Evolutionary conservation across 75 land plant genomes (phyloP).

Genomic region (Pinus tabuliformis): DNA sequence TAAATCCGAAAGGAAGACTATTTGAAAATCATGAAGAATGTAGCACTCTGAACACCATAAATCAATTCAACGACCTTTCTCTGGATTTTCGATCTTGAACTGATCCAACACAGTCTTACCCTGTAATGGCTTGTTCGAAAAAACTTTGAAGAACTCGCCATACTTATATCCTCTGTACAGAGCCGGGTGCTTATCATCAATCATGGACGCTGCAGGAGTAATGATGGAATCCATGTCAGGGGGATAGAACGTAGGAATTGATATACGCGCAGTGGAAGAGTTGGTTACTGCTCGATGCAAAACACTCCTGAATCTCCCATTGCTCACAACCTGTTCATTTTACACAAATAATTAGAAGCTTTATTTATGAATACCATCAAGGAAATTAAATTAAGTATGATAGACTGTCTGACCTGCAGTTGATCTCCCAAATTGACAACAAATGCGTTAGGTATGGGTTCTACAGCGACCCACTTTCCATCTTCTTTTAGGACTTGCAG

Average conservation of each 20-base stretch:
- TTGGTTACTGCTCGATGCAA: slow-evolving; percentile 46
- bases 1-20: too few species aligned
- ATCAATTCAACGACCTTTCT: too few species aligned
- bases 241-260: slow-evolving; percentile 17
- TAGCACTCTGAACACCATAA: too few species aligned
- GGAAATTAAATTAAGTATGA: too few species aligned
- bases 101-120: too few species aligned
- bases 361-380: too few species aligned
- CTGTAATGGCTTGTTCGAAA: too few species aligned
- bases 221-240: slow-evolving; percentile 20
- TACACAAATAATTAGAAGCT: too few species aligned
- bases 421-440: slow-evolving; percentile 37
- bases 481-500: slow-evolving; percentile 24
- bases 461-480: slow-evolving; percentile 26
- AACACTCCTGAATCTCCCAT: slow-evolving; percentile 30
- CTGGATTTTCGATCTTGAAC: too few species aligned
- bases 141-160: slow-evolving; percentile 8
- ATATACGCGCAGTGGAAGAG: slow-evolving; percentile 12
- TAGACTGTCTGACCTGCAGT: too few species aligned
- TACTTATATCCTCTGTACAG: slow-evolving; percentile 18
- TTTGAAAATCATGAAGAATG: too few species aligned
- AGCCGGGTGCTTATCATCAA: slow-evolving; percentile 19
- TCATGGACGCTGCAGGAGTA: slow-evolving; percentile 22
- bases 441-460: slow-evolving; percentile 24
- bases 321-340: slow-evolving; percentile 38